Conservation (phyloP, 2,329 filamentous ascomycete genomes). For the Mariannaea sp. region DNA sequence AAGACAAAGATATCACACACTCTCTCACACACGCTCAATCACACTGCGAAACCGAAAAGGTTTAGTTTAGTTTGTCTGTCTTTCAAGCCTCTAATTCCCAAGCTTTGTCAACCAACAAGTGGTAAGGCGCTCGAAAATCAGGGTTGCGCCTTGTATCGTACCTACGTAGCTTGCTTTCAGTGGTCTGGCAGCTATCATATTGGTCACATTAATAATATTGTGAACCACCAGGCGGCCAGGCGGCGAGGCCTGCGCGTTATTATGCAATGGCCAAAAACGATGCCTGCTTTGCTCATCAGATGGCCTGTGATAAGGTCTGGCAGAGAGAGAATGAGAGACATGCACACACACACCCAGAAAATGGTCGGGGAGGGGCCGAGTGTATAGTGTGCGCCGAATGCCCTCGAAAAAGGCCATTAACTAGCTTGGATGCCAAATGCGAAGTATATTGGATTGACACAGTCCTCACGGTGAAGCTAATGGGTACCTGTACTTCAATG, state of each 20-base stretch:
- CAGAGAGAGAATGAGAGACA: constrained; percentile 12
- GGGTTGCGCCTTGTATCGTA: constrained; percentile 12
- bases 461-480: no score
- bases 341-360: background rate
- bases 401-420: background rate
- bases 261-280: constrained; percentile 7
- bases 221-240: constrained; percentile 2
- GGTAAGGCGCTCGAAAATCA: constrained; percentile 5
- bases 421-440: no score
- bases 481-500: no score
- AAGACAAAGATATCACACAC: background rate
- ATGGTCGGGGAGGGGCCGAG: constrained; percentile 15
- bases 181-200: constrained; percentile 4
- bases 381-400: constrained; percentile 13
- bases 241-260: constrained; percentile 16
- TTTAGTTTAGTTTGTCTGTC: constrained; percentile 15
- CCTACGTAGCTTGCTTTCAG: constrained; percentile 16
- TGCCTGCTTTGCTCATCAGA: constrained; percentile 23
- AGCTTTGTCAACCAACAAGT: background rate
- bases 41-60: no score
- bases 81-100: constrained; percentile 7
- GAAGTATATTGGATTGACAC: no score
- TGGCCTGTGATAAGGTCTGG: constrained; percentile 24
- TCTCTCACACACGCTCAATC: no score
- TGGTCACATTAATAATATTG: constrained; percentile 8